phyloP scores from a whole-genome alignment of 192 early-diverging fungal genomes.

The Dissophora globulifera region DNA sequence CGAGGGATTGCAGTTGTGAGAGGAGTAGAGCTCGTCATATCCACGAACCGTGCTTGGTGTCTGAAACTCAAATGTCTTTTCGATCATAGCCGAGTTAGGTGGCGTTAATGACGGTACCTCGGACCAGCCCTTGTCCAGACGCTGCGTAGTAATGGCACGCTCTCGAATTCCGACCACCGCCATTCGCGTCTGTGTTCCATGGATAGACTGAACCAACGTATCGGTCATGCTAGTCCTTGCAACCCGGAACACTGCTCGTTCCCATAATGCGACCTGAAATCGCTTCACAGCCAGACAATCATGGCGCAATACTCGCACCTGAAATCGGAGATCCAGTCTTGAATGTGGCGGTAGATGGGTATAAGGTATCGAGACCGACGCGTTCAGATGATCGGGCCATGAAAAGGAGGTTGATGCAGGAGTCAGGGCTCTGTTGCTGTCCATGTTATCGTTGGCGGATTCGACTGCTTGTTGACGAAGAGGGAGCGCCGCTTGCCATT shows the following conservation, averaged over 20 bases:
- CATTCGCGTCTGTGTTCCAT: not conserved
- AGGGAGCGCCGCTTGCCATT: too few species aligned
- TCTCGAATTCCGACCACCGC: slow-evolving; percentile 12
- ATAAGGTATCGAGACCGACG: slow-evolving; percentile 7
- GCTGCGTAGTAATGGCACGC: slow-evolving; percentile 7
- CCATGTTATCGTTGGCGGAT: slow-evolving; percentile 2
- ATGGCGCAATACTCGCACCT: not conserved
- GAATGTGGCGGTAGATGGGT: slow-evolving; percentile 7
- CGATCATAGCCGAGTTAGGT: not conserved
- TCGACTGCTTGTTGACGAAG: too few species aligned
- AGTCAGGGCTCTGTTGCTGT: not conserved
- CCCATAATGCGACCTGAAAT: slow-evolving; percentile 12
- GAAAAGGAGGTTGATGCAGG: not conserved
- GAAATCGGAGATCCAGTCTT: not conserved
- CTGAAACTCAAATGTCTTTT: slow-evolving; percentile 2
- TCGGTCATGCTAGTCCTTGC: not conserved
- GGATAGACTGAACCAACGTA: not conserved
- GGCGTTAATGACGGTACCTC: not conserved
- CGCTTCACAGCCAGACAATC: not conserved
- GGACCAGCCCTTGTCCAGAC: slow-evolving; percentile 2
- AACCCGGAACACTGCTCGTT: slow-evolving; percentile 11
- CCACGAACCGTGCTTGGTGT: slow-evolving; percentile 12
- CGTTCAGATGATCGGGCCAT: slow-evolving; percentile 11
- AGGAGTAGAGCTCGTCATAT: slow-evolving; percentile 3
- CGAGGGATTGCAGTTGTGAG: slow-evolving; percentile 23